Evolutionary conservation across 441 rosid genomes (phyloP).

Genomic region (Eruca vesicaria): DNA sequence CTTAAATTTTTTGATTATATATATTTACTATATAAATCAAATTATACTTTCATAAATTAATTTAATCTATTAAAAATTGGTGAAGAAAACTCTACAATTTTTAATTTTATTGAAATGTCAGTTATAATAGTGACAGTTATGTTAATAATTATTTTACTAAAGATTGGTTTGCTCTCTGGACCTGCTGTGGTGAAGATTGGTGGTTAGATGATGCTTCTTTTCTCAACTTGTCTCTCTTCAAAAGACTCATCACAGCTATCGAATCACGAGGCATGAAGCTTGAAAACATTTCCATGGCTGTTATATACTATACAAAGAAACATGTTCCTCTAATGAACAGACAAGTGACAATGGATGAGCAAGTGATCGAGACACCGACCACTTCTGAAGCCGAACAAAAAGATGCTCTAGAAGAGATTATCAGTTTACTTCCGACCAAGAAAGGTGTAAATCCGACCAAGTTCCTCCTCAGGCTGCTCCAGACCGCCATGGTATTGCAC

Average conservation of each 20-base stretch:
- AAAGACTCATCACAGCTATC: conserved; percentile 47
- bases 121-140: not conserved
- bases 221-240: conserved; percentile 48
- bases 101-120: not conserved
- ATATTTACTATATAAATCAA: not conserved
- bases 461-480: conserved; percentile 59
- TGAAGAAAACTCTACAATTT: not conserved
- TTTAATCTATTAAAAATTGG: not conserved
- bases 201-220: conserved; percentile 61
- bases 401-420: conserved; percentile 52
- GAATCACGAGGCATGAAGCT: conserved; percentile 51
- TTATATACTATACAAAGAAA: conserved; percentile 50
- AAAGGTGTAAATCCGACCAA: conserved; percentile 58
- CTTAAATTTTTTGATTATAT: not conserved
- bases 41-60: not conserved
- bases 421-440: conserved; percentile 49
- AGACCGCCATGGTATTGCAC: conserved; percentile 54
- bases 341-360: conserved; percentile 34
- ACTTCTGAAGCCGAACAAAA: conserved; percentile 49
- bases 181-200: conserved; percentile 79
- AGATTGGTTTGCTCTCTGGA: too few relatives aligned
- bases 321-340: conserved; percentile 57
- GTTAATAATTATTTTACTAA: not conserved
- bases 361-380: conserved; percentile 18
- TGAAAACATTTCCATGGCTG: conserved; percentile 49